phyloP scores from a whole-genome alignment of 2,329 filamentous ascomycete genomes.

The Penicillium sp. region DNA sequence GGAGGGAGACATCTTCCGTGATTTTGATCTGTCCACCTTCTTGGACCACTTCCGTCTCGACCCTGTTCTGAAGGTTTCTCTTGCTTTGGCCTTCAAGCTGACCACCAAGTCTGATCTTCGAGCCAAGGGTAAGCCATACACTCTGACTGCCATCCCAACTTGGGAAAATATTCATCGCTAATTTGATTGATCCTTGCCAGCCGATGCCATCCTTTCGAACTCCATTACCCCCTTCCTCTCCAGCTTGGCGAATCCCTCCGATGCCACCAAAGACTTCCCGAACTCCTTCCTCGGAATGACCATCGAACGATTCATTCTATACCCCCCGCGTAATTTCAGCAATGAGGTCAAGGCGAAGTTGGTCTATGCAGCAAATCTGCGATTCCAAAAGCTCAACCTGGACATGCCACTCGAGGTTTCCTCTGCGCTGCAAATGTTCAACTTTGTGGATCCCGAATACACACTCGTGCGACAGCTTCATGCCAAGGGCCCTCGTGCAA shows the following conservation, averaged over 20 bases:
- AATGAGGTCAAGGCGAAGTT: constrained; percentile 70
- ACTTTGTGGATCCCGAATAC: constrained; percentile 44
- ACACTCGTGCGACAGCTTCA: constrained; percentile 68
- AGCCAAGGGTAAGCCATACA: constrained; percentile 71
- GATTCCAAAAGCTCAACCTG: constrained; percentile 64
- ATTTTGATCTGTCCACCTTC: constrained; percentile 94
- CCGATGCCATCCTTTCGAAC: constrained; percentile 83
- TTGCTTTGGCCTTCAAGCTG: constrained; percentile 85
- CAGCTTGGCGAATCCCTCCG: constrained; percentile 67
- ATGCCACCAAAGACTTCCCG: constrained; percentile 66
- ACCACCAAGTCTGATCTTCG: constrained; percentile 79
- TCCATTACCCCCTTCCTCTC: constrained; percentile 78
- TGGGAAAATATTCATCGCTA: not conserved
- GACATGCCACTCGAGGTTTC: constrained; percentile 47
- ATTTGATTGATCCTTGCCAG: constrained; percentile 50
- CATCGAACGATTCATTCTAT: constrained; percentile 82
- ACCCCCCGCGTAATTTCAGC: constrained; percentile 83
- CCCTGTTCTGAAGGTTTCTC: constrained; percentile 79
- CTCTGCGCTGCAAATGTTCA: constrained; percentile 49
- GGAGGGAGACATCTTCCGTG: constrained; percentile 90
- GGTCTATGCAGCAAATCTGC: constrained; percentile 64
- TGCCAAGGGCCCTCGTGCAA: constrained; percentile 72
- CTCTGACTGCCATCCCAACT: not conserved
- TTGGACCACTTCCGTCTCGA: constrained; percentile 96
- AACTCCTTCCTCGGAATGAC: constrained; percentile 74